phyloP scores from a whole-genome alignment of 1,284 basidiomycete genomes.

The Clitocybe nebularis region DNA sequence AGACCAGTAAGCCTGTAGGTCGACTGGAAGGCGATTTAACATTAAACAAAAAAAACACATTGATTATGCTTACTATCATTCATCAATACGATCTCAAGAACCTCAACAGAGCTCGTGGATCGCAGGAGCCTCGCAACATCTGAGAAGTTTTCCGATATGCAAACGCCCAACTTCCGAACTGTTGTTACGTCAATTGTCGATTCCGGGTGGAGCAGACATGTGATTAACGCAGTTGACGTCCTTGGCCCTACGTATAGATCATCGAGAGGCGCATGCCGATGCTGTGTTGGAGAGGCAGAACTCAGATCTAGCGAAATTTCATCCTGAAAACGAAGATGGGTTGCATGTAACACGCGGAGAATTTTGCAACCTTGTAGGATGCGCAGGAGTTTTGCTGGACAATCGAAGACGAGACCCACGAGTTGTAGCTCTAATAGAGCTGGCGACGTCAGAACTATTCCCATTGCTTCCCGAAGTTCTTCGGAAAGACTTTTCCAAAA shows the following conservation, averaged over 20 bases:
- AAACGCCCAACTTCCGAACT: slow-evolving; percentile 20
- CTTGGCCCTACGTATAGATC: slow-evolving; percentile 21
- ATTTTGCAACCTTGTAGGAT: slow-evolving; percentile 15
- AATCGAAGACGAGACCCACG: slow-evolving; percentile 17
- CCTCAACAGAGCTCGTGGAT: slow-evolving; percentile 16
- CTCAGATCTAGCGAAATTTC: slow-evolving; percentile 1
- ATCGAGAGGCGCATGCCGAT: slow-evolving; percentile 15
- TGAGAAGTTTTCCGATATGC: slow-evolving; percentile 22
- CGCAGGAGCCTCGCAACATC: slow-evolving; percentile 22
- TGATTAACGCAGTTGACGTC: slow-evolving; percentile 20
- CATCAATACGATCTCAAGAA: slow-evolving; percentile 22
- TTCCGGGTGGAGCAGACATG: slow-evolving; percentile 18
- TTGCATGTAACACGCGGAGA: slow-evolving; percentile 17
- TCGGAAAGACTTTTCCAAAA: slow-evolving; percentile 17
- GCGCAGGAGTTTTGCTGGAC: slow-evolving; percentile 12
- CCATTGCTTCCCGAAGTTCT: slow-evolving; percentile 15
- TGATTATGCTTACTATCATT: slow-evolving; percentile 18
- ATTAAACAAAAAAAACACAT: not conserved
- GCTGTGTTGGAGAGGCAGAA: slow-evolving; percentile 5
- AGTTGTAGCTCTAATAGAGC: slow-evolving; percentile 19
- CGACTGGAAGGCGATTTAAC: slow-evolving; percentile 4
- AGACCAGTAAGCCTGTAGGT: slow-evolving; percentile 18
- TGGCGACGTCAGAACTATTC: slow-evolving; percentile 14
- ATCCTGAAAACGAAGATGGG: slow-evolving; percentile 19
- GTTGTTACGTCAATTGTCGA: slow-evolving; percentile 16